Base-by-base conservation (phyloP, 2,329 filamentous ascomycete genomes). In the Orbilia brochopaga region DNA sequence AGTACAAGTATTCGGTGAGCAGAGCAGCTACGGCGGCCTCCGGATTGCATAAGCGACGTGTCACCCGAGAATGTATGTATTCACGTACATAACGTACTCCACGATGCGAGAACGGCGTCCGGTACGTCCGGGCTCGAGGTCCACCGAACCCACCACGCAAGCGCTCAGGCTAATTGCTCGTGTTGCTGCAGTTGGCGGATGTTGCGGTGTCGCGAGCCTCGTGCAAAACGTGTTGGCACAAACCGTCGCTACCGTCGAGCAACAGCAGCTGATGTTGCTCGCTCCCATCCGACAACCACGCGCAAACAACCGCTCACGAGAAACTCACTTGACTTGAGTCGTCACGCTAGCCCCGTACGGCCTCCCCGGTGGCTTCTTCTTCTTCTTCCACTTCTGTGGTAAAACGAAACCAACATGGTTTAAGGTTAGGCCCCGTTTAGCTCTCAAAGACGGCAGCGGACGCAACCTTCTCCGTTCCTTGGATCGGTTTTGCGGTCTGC, bases 401-500 rank as follows among this genome's bases (percentile, higher is more conserved):
- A 60, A 48, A 61, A 65, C 67, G 67, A 72, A 72, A 64, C 67
- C 51, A 72, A 72, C 52, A 59, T 59, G 46, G 27, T 60, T 70
- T 59, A 70, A 69, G 51, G 30, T 64, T 58, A 54, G 63, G 63
- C 59, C 59, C 54, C 54, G 53, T 53, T 42, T 64, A 50, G 66
- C 50, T 40, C 44, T 58, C 56, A 17, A 63, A 58, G 46, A 69
- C 65, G 66, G 66, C 66, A 70, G 59, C 66, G 66, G 67, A 63
- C 60, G 67, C 67, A 72, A 72, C 60, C 60, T n/a, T 72, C 60
- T 65, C 67, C 67, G 60, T 72, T 65, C 67, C 55, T 72, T 63
- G 52, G 60, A 56, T 60, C 59, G 44, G 35, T 40, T n/a, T 35
- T 63, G 23, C 62, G 46, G 58, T 48, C 11, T 58, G 21, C 50